These are phyloP conservation scores for Stropharia rugosoannulata DNA, from an alignment of 768 basidiomycete species.

Conservation along the genomic window DNA sequence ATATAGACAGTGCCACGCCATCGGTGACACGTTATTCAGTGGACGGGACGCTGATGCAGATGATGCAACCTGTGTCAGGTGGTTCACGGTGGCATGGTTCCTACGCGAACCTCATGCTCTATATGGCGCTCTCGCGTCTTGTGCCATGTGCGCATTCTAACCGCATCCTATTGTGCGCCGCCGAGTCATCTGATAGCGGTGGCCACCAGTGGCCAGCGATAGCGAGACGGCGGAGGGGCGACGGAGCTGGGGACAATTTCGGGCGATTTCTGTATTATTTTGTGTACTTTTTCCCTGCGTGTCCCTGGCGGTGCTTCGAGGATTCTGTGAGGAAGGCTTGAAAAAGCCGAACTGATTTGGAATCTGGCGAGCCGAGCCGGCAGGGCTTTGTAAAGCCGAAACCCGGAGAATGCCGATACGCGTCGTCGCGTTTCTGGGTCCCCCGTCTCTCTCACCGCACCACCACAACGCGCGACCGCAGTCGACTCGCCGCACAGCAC, in stretches of 20 bases:
- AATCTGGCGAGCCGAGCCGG: slow-evolving; percentile 20
- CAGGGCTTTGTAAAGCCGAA: slow-evolving; percentile 35
- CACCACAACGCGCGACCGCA: slow-evolving; percentile 25
- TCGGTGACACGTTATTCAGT: not conserved
- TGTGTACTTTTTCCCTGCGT: not conserved
- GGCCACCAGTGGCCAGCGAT: not conserved
- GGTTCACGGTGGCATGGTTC: not conserved
- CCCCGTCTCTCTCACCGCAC: slow-evolving; percentile 32
- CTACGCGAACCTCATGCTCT: not conserved
- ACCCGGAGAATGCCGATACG: slow-evolving; percentile 51
- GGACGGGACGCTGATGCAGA: slow-evolving; percentile 7
- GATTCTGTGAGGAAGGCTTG: not conserved
- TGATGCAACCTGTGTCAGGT: not conserved
- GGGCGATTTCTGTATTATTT: not conserved
- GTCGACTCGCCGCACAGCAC: slow-evolving; percentile 30
- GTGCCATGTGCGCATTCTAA: slow-evolving; percentile 7
- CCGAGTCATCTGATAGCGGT: slow-evolving; percentile 31
- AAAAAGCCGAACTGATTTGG: slow-evolving; percentile 7
- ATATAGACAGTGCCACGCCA: not conserved
- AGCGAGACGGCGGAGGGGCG: not conserved
- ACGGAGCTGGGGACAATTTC: not conserved
- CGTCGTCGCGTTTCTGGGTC: slow-evolving; percentile 50
- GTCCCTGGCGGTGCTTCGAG: not conserved
- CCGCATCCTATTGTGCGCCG: slow-evolving; percentile 13
- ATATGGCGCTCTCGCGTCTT: not conserved